phyloP scores from a whole-genome alignment of 2,329 filamentous ascomycete species.

The Didymellaceae sp. region DNA sequence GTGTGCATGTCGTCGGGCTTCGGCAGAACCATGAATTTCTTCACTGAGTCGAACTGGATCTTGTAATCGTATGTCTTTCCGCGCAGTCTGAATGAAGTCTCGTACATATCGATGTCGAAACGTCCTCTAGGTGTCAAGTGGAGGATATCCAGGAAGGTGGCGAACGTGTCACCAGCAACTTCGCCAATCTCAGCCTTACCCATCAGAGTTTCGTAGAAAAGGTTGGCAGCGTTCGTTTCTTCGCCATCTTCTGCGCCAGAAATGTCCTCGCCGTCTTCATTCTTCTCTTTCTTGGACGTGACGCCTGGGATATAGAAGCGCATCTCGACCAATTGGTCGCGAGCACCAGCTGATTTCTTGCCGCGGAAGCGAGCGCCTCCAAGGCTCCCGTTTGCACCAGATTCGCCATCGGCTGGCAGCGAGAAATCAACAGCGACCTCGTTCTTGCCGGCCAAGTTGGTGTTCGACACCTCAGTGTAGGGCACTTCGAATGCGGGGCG shows the following conservation, averaged over 20 bases:
- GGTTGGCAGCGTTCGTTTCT: slow-evolving; percentile 91
- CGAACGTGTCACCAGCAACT: slow-evolving; percentile 97
- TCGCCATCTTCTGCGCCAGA: slow-evolving; percentile 65
- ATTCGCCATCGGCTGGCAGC: slow-evolving; percentile 73
- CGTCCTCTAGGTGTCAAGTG: slow-evolving; percentile 98
- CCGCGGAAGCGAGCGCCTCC: slow-evolving; percentile 78
- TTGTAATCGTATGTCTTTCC: slow-evolving; percentile 99
- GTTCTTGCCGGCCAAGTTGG: slow-evolving; percentile 95
- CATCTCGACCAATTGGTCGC: slow-evolving; percentile 97
- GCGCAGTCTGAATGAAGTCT: slow-evolving; percentile 92
- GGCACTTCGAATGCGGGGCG: slow-evolving; percentile 95
- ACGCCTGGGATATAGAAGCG: slow-evolving; percentile 97
- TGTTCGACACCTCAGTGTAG: slow-evolving; percentile 97
- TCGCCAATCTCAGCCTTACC: slow-evolving; percentile 99
- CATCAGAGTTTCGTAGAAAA: slow-evolving; percentile 98
- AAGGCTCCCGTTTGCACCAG: slow-evolving; percentile 74
- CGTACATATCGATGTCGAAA: slow-evolving; percentile 99
- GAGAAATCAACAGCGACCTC: slow-evolving; percentile 97
- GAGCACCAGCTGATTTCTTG: slow-evolving; percentile 86
- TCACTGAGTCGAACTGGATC: slow-evolving; percentile 96
- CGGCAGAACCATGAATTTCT: slow-evolving; percentile 98
- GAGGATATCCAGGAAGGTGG: slow-evolving; percentile 93
- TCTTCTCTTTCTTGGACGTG: slow-evolving; percentile 72
- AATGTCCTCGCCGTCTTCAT: slow-evolving; percentile 71
- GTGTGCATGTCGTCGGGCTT: slow-evolving; percentile 98